A percentile compares a stretch with the other conserved stretches of the same genome.
Evolutionary conservation across 2,329 filamentous ascomycete species (phyloP).

Genomic region (Colletotrichum chrysophilum): DNA sequence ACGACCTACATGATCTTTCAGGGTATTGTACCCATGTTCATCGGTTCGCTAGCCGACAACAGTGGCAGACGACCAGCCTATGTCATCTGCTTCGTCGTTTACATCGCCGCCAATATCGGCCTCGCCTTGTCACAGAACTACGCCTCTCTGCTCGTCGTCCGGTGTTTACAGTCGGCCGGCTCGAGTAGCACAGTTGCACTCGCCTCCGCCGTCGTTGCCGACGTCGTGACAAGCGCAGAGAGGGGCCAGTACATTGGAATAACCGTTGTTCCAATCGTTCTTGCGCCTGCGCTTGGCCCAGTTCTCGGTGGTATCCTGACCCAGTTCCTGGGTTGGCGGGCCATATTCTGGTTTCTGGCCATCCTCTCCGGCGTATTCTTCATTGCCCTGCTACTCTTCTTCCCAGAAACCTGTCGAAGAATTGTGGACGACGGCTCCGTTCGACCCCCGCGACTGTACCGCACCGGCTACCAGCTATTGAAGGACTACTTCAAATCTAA

Average conservation of each 20-base stretch:
- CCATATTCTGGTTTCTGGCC: conserved; percentile 46
- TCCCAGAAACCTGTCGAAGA: conserved; percentile 50
- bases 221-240: conserved; percentile 61
- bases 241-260: conserved; percentile 44
- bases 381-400: conserved; percentile 40
- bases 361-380: conserved; percentile 35
- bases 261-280: conserved; percentile 47
- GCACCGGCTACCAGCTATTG: conserved; percentile 34
- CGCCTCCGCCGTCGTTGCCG: conserved; percentile 67
- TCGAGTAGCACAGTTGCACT: conserved; percentile 66
- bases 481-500: conserved; percentile 7
- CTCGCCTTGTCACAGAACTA: conserved; percentile 58
- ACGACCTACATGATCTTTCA: conserved; percentile 66
- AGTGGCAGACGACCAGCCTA: conserved; percentile 43
- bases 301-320: conserved; percentile 45
- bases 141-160: conserved; percentile 60
- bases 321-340: conserved; percentile 43
- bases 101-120: conserved; percentile 43
- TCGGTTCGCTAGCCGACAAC: conserved; percentile 49
- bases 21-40: conserved; percentile 60
- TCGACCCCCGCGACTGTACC: conserved; percentile 41
- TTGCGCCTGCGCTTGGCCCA: conserved; percentile 48
- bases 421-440: conserved; percentile 60
- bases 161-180: conserved; percentile 60
- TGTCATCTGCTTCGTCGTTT: conserved; percentile 37